These are phyloP conservation scores for Aspergillus pseudoterreus DNA, from an alignment of 2,329 filamentous ascomycete species.

Conservation along the genomic window DNA sequence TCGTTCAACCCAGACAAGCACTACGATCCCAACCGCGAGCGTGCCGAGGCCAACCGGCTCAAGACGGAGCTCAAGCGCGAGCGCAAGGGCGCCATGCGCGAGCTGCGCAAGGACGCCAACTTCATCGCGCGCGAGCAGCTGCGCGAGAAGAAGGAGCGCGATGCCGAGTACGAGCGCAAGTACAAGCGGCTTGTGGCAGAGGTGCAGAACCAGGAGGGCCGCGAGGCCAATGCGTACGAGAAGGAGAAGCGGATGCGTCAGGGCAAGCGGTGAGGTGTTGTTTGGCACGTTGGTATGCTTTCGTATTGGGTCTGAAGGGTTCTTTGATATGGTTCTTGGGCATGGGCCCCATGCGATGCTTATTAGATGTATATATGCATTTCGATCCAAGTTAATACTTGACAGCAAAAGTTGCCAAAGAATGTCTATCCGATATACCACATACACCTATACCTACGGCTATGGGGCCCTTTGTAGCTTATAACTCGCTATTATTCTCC, in stretches of 20 bases:
- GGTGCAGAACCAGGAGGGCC: constrained; percentile 91
- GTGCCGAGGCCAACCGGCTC: constrained; percentile 78
- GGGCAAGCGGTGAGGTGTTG: constrained; percentile 47
- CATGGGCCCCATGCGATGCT: background rate
- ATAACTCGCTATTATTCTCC: too few species aligned
- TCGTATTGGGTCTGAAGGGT: background rate
- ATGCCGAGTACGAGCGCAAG: constrained; percentile 94
- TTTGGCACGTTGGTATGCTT: background rate
- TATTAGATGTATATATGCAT: background rate
- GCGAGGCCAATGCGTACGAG: constrained; percentile 84
- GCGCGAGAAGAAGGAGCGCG: constrained; percentile 86
- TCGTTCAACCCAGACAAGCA: constrained; percentile 91
- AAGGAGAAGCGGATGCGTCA: constrained; percentile 75
- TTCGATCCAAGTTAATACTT: background rate
- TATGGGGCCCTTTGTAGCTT: too few species aligned
- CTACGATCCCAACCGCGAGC: constrained; percentile 92
- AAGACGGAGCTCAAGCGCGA: constrained; percentile 91
- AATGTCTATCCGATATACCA: background rate
- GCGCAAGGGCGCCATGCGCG: constrained; percentile 88
- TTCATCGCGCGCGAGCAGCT: constrained; percentile 91
- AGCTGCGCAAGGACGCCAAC: constrained; percentile 90
- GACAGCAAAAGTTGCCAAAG: background rate
- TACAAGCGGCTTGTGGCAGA: constrained; percentile 87
- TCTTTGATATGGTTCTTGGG: background rate
- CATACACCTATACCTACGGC: too few species aligned